Evolutionary conservation across 805 yeast species (phyloP).

Genomic region (Saturnispora saitoi): DNA sequence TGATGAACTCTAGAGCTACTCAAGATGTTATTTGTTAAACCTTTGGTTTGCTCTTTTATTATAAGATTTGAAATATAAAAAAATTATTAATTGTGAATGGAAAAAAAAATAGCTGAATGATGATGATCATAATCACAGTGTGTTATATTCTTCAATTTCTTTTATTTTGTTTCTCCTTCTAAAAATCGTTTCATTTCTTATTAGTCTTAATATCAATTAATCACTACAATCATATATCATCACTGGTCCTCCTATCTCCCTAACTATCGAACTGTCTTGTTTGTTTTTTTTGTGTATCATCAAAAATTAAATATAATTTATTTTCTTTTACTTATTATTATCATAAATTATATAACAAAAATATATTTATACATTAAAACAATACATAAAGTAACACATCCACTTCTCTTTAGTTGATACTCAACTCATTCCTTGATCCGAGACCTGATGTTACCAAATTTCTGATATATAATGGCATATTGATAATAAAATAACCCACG

Average conservation of each 20-base stretch:
- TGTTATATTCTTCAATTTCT: neutral
- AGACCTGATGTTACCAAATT: neutral
- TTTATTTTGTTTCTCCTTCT: neutral
- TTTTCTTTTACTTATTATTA: neutral
- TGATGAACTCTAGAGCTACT: constrained; percentile 95
- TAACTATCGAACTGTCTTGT: neutral
- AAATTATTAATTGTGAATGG: neutral
- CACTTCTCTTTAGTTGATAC: neutral
- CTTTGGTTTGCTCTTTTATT: neutral
- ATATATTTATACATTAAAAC: no score
- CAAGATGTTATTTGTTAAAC: constrained; percentile 78
- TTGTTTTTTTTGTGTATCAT: neutral
- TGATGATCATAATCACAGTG: neutral
- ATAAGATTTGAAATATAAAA: neutral
- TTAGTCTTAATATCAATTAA: neutral
- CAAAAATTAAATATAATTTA: neutral
- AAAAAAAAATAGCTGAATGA: neutral
- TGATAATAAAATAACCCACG: constrained; percentile 5
- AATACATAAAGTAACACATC: no score
- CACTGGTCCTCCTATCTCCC: neutral
- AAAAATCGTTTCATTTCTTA: neutral
- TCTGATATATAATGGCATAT: constrained; percentile 2
- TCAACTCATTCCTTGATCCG: neutral
- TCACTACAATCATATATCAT: neutral
- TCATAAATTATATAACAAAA: neutral